Conservation (phyloP, 202 grass and related monocot genomes). For the Zizania palustris region DNA sequence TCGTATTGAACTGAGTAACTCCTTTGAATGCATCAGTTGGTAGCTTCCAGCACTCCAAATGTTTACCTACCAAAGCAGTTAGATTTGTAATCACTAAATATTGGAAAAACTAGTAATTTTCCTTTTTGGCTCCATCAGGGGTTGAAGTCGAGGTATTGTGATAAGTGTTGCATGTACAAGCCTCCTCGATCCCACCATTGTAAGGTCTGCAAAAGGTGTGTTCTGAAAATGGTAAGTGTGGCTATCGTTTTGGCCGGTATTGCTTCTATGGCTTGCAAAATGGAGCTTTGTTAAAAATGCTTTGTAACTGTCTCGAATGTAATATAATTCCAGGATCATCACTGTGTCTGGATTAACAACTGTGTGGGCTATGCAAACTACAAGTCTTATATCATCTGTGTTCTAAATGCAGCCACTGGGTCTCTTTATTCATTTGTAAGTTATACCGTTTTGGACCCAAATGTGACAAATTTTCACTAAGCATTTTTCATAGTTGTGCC, state of each 20-base stretch:
- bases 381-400: conserved; percentile 80
- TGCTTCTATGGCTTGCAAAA: conserved; percentile 20
- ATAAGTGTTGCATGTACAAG: conserved; percentile 83
- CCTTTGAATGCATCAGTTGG: background rate
- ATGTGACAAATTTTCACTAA: background rate
- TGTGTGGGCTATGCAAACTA: conserved; percentile 94
- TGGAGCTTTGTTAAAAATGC: conserved; percentile 8
- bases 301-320: background rate
- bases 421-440: conserved; percentile 89
- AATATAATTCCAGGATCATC: conserved; percentile 80
- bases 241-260: conserved; percentile 14
- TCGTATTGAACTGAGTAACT: too few relatives aligned
- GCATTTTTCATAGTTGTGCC: background rate
- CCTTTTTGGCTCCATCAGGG: conserved; percentile 64
- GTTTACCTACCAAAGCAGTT: background rate
- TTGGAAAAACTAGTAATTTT: background rate
- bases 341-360: conserved; percentile 94
- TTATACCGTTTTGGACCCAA: conserved; percentile 5
- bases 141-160: conserved; percentile 80
- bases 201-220: conserved; percentile 85
- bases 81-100: background rate
- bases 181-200: conserved; percentile 87
- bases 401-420: conserved; percentile 74
- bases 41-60: background rate
- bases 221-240: conserved; percentile 86